A percentile compares a stretch with the other conserved stretches of the same genome.
phyloP scores from a whole-genome alignment of 2,329 filamentous ascomycete species.

The Colletotrichum chrysophilum region DNA sequence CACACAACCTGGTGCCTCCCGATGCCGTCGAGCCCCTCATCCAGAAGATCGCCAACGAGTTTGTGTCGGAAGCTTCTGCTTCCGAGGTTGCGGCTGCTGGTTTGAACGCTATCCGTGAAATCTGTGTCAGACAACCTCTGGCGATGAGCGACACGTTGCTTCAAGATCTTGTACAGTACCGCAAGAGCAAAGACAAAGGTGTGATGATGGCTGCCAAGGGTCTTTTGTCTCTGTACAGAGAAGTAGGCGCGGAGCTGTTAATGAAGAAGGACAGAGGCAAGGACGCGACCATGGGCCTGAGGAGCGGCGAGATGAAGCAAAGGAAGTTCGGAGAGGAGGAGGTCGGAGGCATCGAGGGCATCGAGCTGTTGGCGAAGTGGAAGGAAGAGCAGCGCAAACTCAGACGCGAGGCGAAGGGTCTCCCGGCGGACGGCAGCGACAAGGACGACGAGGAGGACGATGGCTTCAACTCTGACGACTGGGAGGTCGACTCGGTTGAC shows the following conservation, averaged over 20 bases:
- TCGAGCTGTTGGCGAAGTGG: constrained; percentile 91
- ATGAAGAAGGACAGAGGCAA: constrained; percentile 92
- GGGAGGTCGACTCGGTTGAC: constrained; percentile 66
- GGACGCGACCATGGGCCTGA: constrained; percentile 83
- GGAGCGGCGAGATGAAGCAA: constrained; percentile 75
- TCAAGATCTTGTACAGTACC: constrained; percentile 94
- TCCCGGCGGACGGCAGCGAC: constrained; percentile 68
- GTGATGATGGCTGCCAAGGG: constrained; percentile 99
- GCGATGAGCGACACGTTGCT: constrained; percentile 96
- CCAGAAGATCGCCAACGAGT: constrained; percentile 97
- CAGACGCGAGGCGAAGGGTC: constrained; percentile 72
- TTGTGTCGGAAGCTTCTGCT: constrained; percentile 92
- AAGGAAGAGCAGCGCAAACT: constrained; percentile 87
- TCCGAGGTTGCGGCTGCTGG: constrained; percentile 91
- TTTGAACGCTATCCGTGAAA: constrained; percentile 92
- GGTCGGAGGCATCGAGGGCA: constrained; percentile 82
- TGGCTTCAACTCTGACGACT: constrained; percentile 59
- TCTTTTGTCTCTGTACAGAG: constrained; percentile 86
- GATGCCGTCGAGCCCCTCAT: constrained; percentile 90
- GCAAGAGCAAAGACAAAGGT: constrained; percentile 97
- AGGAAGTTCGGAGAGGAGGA: constrained; percentile 84
- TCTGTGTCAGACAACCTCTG: constrained; percentile 91
- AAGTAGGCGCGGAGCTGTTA: constrained; percentile 87
- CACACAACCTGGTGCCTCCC: constrained; percentile 89
- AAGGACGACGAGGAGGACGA: constrained; percentile 68